These are phyloP conservation scores for Termitomyces sp. DNA, from an alignment of 768 basidiomycete genomes.

Conservation along the genomic window DNA sequence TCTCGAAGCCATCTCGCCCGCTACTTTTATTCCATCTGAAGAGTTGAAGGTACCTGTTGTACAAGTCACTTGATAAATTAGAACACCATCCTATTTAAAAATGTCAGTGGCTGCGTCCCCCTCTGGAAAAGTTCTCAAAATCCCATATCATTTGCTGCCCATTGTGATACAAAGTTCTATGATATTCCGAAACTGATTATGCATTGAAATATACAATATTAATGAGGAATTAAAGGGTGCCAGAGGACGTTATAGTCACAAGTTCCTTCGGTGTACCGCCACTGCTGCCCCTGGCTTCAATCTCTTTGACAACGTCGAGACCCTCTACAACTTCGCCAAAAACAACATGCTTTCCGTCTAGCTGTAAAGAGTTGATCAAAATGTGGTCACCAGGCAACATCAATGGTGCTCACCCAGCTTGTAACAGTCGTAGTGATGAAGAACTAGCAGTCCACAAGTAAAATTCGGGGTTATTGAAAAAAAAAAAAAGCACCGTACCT, in stretches of 20 bases:
- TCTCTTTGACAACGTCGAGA: conserved; percentile 54
- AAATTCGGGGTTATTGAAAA: background rate
- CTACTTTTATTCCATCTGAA: too few relatives aligned
- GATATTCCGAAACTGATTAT: background rate
- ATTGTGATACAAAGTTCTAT: background rate
- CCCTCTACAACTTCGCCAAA: conserved; percentile 68
- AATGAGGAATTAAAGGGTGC: conserved; percentile 25
- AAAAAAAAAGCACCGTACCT: conserved; percentile 30
- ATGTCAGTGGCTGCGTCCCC: too few relatives aligned
- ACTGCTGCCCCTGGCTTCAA: conserved; percentile 41
- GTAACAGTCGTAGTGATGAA: conserved; percentile 73
- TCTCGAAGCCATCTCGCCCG: too few relatives aligned
- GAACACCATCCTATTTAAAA: too few relatives aligned
- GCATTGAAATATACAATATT: background rate
- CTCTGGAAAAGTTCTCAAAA: too few relatives aligned
- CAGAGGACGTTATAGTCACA: conserved; percentile 59
- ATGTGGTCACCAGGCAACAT: background rate
- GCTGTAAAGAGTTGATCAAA: conserved; percentile 21
- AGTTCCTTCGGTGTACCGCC: conserved; percentile 32
- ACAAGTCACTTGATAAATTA: too few relatives aligned
- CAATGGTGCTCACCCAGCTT: conserved; percentile 42
- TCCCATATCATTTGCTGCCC: background rate
- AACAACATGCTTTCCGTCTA: conserved; percentile 64
- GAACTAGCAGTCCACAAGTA: conserved; percentile 35
- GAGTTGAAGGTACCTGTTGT: too few relatives aligned